A percentile compares a stretch with the other conserved stretches of the same genome.
phyloP scores from a whole-genome alignment of 495 filamentous ascomycete genomes.

The Aspergillus asperescens region DNA sequence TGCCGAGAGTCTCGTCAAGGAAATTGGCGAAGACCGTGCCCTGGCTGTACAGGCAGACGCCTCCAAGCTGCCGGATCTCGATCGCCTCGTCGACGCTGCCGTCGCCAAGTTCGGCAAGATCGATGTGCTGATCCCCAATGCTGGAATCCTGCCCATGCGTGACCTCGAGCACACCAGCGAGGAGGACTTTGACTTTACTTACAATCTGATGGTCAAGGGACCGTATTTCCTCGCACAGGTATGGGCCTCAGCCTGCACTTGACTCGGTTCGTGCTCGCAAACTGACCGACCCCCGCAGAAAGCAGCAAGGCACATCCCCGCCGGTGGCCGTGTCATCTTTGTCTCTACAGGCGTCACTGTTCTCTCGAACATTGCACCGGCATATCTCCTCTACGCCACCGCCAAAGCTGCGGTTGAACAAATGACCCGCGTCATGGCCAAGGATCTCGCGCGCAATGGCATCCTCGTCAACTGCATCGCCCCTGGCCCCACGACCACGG shows the following conservation, averaged over 20 bases:
- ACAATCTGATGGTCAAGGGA: constrained; percentile 3
- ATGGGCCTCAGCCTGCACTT: too few species aligned
- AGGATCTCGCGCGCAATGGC: constrained; percentile 56
- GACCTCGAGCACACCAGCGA: constrained; percentile 29
- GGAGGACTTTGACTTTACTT: constrained; percentile 14
- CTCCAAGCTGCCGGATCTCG: not conserved
- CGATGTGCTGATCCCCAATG: constrained; percentile 49
- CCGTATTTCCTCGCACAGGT: constrained; percentile 8
- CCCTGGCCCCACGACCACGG: constrained; percentile 52
- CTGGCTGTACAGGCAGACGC: constrained; percentile 7
- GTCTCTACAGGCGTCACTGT: constrained; percentile 51
- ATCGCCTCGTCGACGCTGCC: constrained; percentile 3
- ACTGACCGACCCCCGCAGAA: constrained; percentile 50
- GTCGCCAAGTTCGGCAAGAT: constrained; percentile 29
- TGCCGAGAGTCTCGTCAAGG: not conserved
- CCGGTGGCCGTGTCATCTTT: constrained; percentile 54
- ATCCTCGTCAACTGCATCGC: constrained; percentile 62
- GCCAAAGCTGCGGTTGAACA: constrained; percentile 70
- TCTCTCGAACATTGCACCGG: constrained; percentile 44
- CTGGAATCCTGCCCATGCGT: constrained; percentile 46
- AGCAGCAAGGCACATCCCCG: constrained; percentile 56
- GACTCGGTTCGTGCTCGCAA: too few species aligned
- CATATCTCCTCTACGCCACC: constrained; percentile 56
- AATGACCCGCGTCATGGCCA: constrained; percentile 57
- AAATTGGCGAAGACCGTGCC: constrained; percentile 6